Conservation (phyloP, 306 rosid species). For the Acacia crassicarpa region DNA sequence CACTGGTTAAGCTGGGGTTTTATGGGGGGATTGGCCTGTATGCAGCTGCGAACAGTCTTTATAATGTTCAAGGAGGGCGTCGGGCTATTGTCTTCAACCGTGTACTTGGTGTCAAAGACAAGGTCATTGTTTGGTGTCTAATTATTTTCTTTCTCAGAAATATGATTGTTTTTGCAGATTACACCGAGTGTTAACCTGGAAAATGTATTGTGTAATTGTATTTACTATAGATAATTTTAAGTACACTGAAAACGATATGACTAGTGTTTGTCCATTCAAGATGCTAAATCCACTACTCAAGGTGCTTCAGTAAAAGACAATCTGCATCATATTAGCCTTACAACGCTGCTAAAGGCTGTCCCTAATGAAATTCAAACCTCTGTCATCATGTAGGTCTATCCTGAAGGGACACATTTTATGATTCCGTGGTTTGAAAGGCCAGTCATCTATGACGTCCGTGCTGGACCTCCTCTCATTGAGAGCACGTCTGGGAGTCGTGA, state of each 20-base stretch:
- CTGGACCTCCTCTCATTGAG: constrained; percentile 69
- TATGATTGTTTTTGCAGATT: background rate
- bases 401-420: constrained; percentile 84
- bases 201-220: background rate
- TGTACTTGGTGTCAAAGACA: constrained; percentile 67
- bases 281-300: background rate
- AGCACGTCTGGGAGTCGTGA: constrained; percentile 84
- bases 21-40: constrained; percentile 65
- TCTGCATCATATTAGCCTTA: background rate
- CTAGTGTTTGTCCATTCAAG: background rate
- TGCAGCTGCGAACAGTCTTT: constrained; percentile 69
- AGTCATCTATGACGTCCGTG: constrained; percentile 83
- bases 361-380: background rate
- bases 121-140: constrained; percentile 44
- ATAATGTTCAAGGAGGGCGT: constrained; percentile 92
- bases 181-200: background rate
- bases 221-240: background rate
- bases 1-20: constrained; percentile 55
- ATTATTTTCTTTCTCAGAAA: background rate
- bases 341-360: background rate
- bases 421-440: constrained; percentile 95
- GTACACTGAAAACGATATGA: background rate
- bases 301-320: background rate
- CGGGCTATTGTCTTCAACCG: constrained; percentile 88
- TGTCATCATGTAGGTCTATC: constrained; percentile 69